phyloP scores from a whole-genome alignment of 2,329 filamentous ascomycete genomes.

The Hymenoscyphus infarciens region DNA sequence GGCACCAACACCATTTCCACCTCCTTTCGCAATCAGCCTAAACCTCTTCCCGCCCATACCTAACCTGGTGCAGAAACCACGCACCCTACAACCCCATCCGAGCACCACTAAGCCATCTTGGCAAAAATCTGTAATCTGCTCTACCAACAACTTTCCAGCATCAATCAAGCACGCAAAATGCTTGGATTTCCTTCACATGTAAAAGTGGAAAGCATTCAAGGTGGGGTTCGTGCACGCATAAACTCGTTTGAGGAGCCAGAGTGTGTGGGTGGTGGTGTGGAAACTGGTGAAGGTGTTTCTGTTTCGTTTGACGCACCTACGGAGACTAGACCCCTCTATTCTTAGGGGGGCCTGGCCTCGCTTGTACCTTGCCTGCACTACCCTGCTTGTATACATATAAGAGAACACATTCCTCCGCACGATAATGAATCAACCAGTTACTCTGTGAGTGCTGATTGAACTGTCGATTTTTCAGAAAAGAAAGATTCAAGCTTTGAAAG shows the following conservation, averaged over 20 bases:
- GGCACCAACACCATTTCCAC: neutral
- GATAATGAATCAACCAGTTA: neutral
- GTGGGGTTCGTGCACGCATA: conserved; percentile 1
- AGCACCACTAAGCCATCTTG: conserved; percentile 9
- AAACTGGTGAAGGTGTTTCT: neutral
- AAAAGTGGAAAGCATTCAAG: neutral
- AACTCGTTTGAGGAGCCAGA: neutral
- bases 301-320: conserved; percentile 1
- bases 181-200: neutral
- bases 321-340: neutral
- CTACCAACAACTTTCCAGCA: neutral
- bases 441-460: neutral
- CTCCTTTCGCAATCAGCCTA: neutral
- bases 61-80: neutral
- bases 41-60: neutral
- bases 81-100: neutral
- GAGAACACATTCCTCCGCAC: neutral
- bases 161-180: neutral
- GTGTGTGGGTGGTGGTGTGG: neutral
- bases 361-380: neutral
- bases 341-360: neutral
- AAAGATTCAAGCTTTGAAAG: neutral
- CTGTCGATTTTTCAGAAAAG: neutral
- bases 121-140: conserved; percentile 9
- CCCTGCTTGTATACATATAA: neutral